These are phyloP conservation scores for Micractinium conductrix DNA, from an alignment of 139 green algal species.

Conservation along the genomic window DNA sequence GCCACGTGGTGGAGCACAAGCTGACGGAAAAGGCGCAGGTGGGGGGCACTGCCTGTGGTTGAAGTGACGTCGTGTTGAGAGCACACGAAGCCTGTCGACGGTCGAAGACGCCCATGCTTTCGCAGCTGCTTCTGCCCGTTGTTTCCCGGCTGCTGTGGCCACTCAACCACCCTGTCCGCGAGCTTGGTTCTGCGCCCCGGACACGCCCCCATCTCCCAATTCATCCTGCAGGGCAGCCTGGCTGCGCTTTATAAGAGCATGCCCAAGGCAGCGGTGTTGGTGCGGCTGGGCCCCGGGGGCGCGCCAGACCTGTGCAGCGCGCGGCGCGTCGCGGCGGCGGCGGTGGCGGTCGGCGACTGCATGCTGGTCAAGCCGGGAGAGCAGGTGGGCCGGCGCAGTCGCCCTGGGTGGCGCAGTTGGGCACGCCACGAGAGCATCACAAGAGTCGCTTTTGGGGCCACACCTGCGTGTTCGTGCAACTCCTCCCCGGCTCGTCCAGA, in stretches of 20 bases:
- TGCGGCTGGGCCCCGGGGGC: conserved; percentile 45
- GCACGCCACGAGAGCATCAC: not conserved
- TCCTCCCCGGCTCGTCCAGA: too few relatives aligned
- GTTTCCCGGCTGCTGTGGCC: too few relatives aligned
- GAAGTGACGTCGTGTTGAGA: too few relatives aligned
- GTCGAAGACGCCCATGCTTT: too few relatives aligned
- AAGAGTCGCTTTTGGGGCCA: too few relatives aligned
- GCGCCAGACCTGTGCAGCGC: conserved; percentile 31
- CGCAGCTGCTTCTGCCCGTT: too few relatives aligned
- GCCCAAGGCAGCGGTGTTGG: conserved; percentile 62
- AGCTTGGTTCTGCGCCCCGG: too few relatives aligned
- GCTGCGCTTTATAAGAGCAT: conserved; percentile 65
- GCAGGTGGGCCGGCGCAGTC: conserved; percentile 44
- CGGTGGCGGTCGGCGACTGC: conserved; percentile 58
- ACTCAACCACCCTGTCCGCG: too few relatives aligned
- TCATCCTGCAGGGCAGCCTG: conserved; percentile 73
- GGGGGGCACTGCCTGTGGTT: too few relatives aligned
- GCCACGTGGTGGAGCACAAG: conserved; percentile 72
- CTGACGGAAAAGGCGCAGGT: conserved; percentile 62
- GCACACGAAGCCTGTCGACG: too few relatives aligned
- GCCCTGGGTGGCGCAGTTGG: not conserved
- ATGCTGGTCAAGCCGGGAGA: conserved; percentile 83
- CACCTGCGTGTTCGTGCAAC: too few relatives aligned
- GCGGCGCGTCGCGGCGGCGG: conserved; percentile 34
- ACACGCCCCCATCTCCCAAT: too few relatives aligned